A percentile compares a stretch with the other conserved stretches of the same genome.
These are phyloP conservation scores for Eleusine coracana DNA, from an alignment of 176 grass and related monocot species.

Conservation along the genomic window DNA sequence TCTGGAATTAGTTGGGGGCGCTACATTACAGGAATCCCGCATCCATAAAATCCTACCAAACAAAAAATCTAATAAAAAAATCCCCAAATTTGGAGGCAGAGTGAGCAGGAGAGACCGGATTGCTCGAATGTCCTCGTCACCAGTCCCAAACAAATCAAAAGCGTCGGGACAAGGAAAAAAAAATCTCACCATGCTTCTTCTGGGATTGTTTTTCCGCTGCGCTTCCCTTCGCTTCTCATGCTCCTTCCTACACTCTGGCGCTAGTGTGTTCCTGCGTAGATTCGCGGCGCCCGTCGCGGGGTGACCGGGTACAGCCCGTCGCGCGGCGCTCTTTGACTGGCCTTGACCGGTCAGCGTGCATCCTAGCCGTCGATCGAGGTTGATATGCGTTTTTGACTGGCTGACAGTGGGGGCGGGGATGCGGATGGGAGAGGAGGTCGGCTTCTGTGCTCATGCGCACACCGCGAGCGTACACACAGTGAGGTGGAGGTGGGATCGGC, in stretches of 20 bases:
- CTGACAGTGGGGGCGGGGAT: neutral
- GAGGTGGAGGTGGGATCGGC: too few species aligned
- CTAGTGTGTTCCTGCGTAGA: neutral
- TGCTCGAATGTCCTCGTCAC: neutral
- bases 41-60: neutral
- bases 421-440: neutral
- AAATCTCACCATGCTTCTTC: neutral
- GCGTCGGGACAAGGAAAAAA: neutral
- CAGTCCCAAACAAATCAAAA: neutral
- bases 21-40: conserved; percentile 22
- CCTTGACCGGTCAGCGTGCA: neutral
- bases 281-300: conserved; percentile 2
- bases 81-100: neutral
- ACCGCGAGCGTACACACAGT: too few species aligned
- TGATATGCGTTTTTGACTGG: neutral
- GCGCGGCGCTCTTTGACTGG: neutral
- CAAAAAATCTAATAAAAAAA: neutral
- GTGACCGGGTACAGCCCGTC: neutral
- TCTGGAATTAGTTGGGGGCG: neutral
- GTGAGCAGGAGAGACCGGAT: neutral
- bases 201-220: neutral
- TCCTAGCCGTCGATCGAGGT: neutral
- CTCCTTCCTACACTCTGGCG: neutral
- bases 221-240: neutral
- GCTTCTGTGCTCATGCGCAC: neutral